Base-by-base conservation (phyloP, 345 rosid genomes). In the Cardamine chenopodiifolia region DNA sequence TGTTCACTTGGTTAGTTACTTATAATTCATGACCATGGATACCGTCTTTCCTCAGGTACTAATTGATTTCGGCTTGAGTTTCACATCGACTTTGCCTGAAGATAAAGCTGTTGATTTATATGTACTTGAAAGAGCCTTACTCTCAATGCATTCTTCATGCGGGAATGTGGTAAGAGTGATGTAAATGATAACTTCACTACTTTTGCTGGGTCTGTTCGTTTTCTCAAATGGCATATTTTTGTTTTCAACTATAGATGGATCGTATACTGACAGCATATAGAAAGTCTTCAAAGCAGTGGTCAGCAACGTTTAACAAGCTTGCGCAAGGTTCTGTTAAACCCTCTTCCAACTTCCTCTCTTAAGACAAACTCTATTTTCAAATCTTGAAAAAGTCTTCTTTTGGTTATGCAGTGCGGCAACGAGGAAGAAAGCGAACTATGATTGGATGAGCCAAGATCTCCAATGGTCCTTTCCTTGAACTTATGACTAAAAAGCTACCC, bases 201-300 rank as follows among this genome's bases (percentile, higher is more conserved):
- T 12, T 20, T 6, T 26, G 1, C 23, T 39, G 8, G 12, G 8
- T 44, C 10, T 47, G 17, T 50, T 23, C 57, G 13, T 29, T 13
- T 15, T 79, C 66, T 17, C 7, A 13, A 37, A 26, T 50, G n/a
- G 19, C 0, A 18, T 29, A 40, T 66, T 23, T 23, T 56, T 55
- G 23, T 39, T 7, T 31, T 47, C 61, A 39, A 23, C n/a, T 68
- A 9, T 79, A 90, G 98, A 96, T 96, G 97, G 97, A 92, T 44
- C 80, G 77, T 17, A 87, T 92, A 69, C 86, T 92, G 26, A 79
- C 87, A 25, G 86, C 89, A 7, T 96, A 96, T 76, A 83, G 89
- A 82, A 96, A 88, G 80, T 89, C 99, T 45, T 96, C 99, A 6
- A 92, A 87, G 83, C 99, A 90, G 76, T 96, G 99, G 99, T 92